phyloP scores from a whole-genome alignment of 805 yeast species.

The Nakazawaea siamensis region DNA sequence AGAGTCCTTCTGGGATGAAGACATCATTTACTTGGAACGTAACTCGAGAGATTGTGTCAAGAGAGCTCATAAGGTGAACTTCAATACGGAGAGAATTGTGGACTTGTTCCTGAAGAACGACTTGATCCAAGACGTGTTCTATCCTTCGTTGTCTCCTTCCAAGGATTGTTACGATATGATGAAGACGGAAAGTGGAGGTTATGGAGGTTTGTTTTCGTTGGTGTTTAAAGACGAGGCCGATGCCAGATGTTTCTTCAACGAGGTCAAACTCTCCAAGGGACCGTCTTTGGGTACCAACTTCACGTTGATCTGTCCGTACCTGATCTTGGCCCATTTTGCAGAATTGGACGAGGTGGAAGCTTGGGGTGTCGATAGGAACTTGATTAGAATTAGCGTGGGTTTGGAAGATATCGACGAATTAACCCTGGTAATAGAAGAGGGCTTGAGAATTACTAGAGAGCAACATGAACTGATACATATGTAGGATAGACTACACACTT shows the following conservation, averaged over 20 bases:
- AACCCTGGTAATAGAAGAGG: slow-evolving; percentile 37
- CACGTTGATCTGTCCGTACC: slow-evolving; percentile 84
- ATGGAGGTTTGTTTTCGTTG: slow-evolving; percentile 79
- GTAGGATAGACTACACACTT: neutral
- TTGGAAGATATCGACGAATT: slow-evolving; percentile 64
- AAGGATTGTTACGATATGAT: slow-evolving; percentile 62
- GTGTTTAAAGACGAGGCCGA: slow-evolving; percentile 55
- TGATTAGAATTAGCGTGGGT: slow-evolving; percentile 81
- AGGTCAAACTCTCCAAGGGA: slow-evolving; percentile 67
- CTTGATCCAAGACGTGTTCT: slow-evolving; percentile 55
- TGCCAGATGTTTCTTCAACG: slow-evolving; percentile 71
- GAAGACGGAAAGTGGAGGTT: slow-evolving; percentile 68
- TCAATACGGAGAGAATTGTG: slow-evolving; percentile 46
- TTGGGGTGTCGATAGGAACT: slow-evolving; percentile 75
- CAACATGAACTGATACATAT: slow-evolving; percentile 20
- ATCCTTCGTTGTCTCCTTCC: slow-evolving; percentile 56
- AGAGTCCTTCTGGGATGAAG: slow-evolving; percentile 87
- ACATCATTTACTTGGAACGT: slow-evolving; percentile 84
- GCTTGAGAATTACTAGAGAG: slow-evolving; percentile 37
- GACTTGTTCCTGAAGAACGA: slow-evolving; percentile 41
- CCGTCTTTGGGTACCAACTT: slow-evolving; percentile 89
- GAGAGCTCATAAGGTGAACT: slow-evolving; percentile 51
- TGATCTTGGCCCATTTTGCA: slow-evolving; percentile 75
- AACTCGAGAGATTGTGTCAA: slow-evolving; percentile 83
- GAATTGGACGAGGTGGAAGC: slow-evolving; percentile 73